Conservation (phyloP, 495 filamentous ascomycete species). For the Trichoderma asperelloides region DNA sequence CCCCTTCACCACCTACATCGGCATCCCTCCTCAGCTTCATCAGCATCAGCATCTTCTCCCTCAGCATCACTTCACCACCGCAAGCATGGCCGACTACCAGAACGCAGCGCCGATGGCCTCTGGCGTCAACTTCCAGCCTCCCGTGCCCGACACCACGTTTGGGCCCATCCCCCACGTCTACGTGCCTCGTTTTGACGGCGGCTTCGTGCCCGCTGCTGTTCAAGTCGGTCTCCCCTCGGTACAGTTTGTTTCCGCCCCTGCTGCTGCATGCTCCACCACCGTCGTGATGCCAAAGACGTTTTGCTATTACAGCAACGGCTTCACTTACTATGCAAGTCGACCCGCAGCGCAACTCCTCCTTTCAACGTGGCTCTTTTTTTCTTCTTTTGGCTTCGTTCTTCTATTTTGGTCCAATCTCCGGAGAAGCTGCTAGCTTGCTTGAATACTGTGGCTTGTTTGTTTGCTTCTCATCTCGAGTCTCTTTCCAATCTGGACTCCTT, state of each 20-base stretch:
- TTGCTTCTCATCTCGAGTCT: not conserved
- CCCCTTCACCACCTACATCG: slow-evolving; percentile 4
- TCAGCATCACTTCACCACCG: slow-evolving; percentile 1
- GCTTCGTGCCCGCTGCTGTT: slow-evolving; percentile 7
- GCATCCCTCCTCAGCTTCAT: not conserved
- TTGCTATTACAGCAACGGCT: slow-evolving; percentile 11
- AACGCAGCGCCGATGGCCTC: slow-evolving; percentile 16
- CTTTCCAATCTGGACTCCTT: not conserved
- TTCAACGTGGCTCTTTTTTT: not conserved
- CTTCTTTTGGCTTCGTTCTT: not conserved
- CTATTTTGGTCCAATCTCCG: not conserved
- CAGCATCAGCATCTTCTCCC: not conserved
- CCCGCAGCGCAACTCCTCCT: not conserved
- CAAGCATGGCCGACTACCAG: slow-evolving; percentile 11
- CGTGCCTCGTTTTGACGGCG: slow-evolving; percentile 32
- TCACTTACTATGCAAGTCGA: slow-evolving; percentile 12
- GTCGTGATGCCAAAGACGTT: slow-evolving; percentile 11
- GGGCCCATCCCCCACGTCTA: slow-evolving; percentile 37
- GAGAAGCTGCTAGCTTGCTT: too few species aligned
- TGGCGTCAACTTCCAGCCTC: slow-evolving; percentile 37
- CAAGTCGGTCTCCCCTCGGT: slow-evolving; percentile 15
- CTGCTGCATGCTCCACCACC: not conserved
- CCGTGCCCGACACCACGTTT: slow-evolving; percentile 34
- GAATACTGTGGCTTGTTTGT: not conserved
- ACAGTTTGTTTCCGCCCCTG: slow-evolving; percentile 9